Percentiles rank a stretch among this genome's conserved stretches.
phyloP scores from a whole-genome alignment of 129 eudicot genomes.

The Deinandra increscens region DNA sequence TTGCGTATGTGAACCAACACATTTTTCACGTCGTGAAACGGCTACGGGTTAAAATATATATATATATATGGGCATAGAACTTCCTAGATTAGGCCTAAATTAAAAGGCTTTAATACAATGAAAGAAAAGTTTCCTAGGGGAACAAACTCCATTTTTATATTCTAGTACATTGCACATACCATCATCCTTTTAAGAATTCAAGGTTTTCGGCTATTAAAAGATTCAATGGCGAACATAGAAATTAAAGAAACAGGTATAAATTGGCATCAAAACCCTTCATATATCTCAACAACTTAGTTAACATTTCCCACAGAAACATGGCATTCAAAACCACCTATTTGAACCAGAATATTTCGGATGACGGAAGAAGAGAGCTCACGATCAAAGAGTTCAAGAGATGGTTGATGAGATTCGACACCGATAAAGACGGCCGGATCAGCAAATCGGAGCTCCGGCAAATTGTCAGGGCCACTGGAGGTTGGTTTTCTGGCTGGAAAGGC shows the following conservation, averaged over 20 bases:
- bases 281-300: not conserved
- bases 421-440: constrained; percentile 44
- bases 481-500: constrained; percentile 41
- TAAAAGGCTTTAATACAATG: not conserved
- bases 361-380: constrained; percentile 44
- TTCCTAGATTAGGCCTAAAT: not conserved
- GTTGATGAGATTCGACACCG: constrained; percentile 39
- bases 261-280: not conserved
- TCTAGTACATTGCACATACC: constrained; percentile 22
- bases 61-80: not conserved
- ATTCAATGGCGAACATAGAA: constrained; percentile 5
- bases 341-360: constrained; percentile 18
- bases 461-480: constrained; percentile 42
- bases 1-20: too few relatives aligned
- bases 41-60: too few relatives aligned
- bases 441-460: constrained; percentile 35
- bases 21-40: too few relatives aligned
- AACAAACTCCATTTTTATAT: not conserved
- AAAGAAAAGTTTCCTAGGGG: not conserved
- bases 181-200: constrained; percentile 19
- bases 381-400: constrained; percentile 46
- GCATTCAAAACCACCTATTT: constrained; percentile 28
- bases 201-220: constrained; percentile 31
- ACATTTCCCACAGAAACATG: constrained; percentile 20
- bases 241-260: not conserved